These are phyloP conservation scores for Endoconidiophora laricicola DNA, from an alignment of 2,329 filamentous ascomycete species.

Conservation along the genomic window DNA sequence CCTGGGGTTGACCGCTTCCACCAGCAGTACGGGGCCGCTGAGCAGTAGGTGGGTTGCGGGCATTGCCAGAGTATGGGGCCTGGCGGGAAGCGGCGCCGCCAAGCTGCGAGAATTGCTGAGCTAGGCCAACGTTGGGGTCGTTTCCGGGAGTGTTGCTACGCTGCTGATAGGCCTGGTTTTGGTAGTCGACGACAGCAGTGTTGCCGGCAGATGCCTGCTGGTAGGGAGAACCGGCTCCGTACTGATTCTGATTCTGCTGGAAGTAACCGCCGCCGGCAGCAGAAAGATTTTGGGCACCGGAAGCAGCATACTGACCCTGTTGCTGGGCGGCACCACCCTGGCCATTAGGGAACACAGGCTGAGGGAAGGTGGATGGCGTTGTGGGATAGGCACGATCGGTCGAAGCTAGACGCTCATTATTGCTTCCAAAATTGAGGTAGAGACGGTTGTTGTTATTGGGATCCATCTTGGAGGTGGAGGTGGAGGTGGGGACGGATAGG, in stretches of 20 bases:
- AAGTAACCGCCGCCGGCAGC: constrained; percentile 34
- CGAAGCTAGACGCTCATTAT: constrained; percentile 45
- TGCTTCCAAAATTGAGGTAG: constrained; percentile 49
- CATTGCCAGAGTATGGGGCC: constrained; percentile 39
- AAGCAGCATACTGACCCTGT: constrained; percentile 17
- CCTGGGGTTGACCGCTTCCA: constrained; percentile 41
- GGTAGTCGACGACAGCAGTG: constrained; percentile 32
- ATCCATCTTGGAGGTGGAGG: constrained; percentile 28
- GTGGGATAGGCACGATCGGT: constrained; percentile 60
- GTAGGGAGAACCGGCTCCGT: constrained; percentile 15
- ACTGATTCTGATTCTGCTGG: constrained; percentile 34
- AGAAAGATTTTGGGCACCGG: constrained; percentile 16
- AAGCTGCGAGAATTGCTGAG: constrained; percentile 89
- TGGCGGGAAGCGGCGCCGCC: constrained; percentile 51
- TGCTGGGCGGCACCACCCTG: constrained; percentile 22
- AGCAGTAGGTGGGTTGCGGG: constrained; percentile 42
- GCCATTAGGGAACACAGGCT: constrained; percentile 52
- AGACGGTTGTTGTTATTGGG: constrained; percentile 43
- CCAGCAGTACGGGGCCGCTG: constrained; percentile 77
- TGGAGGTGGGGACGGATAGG: background rate
- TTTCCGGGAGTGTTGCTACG: constrained; percentile 46
- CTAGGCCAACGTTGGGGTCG: constrained; percentile 78
- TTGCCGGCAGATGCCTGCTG: constrained; percentile 23
- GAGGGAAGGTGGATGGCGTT: constrained; percentile 89
- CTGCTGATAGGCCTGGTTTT: constrained; percentile 29